Evolutionary conservation across 805 yeast genomes (phyloP).

Genomic region (Ogataea zsoltii): DNA sequence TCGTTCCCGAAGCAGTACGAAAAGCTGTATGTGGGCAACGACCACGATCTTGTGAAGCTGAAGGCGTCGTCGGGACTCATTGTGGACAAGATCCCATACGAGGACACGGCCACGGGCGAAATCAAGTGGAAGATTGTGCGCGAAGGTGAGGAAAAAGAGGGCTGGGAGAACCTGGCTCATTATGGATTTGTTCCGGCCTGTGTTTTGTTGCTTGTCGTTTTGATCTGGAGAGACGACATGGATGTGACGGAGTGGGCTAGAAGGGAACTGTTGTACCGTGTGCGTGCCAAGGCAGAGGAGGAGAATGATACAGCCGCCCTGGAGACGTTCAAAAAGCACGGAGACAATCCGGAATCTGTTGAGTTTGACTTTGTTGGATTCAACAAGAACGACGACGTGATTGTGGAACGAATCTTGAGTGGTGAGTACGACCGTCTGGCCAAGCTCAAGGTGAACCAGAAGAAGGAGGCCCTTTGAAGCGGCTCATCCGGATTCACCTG

Average conservation of each 20-base stretch:
- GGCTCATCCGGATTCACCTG: too few relatives aligned
- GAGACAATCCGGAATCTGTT: conserved; percentile 40
- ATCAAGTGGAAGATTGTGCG: conserved; percentile 77
- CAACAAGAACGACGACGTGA: conserved; percentile 69
- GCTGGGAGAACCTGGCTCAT: conserved; percentile 80
- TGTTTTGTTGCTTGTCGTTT: conserved; percentile 52
- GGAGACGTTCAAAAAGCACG: conserved; percentile 38
- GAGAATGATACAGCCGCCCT: conserved; percentile 57
- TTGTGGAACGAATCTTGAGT: conserved; percentile 76
- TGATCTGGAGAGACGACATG: conserved; percentile 50
- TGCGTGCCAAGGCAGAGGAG: conserved; percentile 62
- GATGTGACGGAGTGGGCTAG: conserved; percentile 75
- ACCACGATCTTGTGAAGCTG: conserved; percentile 57
- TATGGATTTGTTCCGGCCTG: conserved; percentile 72
- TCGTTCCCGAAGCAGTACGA: conserved; percentile 52
- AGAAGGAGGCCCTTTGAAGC: conserved; percentile 5
- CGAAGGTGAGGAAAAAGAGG: conserved; percentile 69
- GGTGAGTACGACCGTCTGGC: conserved; percentile 81
- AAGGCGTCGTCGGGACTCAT: conserved; percentile 62
- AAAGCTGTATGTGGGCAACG: conserved; percentile 58
- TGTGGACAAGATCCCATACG: conserved; percentile 81
- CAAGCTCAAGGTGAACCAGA: conserved; percentile 51
- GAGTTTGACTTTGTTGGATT: conserved; percentile 56
- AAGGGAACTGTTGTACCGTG: conserved; percentile 76
- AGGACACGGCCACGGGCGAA: conserved; percentile 75